Percentiles rank a stretch among this genome's conserved stretches.
Evolutionary conservation across 495 filamentous ascomycete genomes (phyloP).

Genomic region (Penicillium bovifimosum): DNA sequence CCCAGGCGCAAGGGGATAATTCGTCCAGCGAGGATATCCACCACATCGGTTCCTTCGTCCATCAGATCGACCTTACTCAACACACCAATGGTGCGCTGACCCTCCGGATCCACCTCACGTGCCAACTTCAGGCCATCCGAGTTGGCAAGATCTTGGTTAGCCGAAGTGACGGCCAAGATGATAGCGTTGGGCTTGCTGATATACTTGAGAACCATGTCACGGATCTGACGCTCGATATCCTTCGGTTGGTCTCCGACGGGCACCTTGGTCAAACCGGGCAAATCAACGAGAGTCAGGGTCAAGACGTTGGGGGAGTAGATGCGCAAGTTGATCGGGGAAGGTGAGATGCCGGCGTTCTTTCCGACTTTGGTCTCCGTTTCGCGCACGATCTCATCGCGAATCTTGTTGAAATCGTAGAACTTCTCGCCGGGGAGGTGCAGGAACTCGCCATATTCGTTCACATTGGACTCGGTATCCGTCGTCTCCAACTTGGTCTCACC

Average conservation of each 20-base stretch:
- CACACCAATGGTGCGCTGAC: constrained; percentile 97
- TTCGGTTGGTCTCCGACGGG: constrained; percentile 97
- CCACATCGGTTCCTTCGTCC: constrained; percentile 98
- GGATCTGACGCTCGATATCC: constrained; percentile 97
- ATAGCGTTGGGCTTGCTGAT: constrained; percentile 98
- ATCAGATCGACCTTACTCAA: constrained; percentile 99
- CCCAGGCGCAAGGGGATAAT: constrained; percentile 94
- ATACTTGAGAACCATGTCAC: constrained; percentile 98
- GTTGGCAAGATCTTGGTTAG: constrained; percentile 97
- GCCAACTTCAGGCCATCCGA: constrained; percentile 97
- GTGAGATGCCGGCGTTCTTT: constrained; percentile 92
- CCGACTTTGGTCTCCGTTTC: constrained; percentile 98
- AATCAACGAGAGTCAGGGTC: constrained; percentile 93
- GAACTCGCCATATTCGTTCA: constrained; percentile 98
- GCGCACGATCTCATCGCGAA: constrained; percentile 93
- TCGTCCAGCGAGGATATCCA: constrained; percentile 96
- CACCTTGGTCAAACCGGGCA: constrained; percentile 96
- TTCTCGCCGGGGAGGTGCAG: constrained; percentile 97
- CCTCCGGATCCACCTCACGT: constrained; percentile 95
- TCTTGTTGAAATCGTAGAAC: constrained; percentile 99
- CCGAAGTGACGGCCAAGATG: constrained; percentile 91
- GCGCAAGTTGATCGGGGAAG: constrained; percentile 90
- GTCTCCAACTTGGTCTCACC: constrained; percentile 64
- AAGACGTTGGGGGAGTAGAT: constrained; percentile 98
- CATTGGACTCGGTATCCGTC: constrained; percentile 78